These are phyloP conservation scores for Claviceps citrina DNA, from an alignment of 2,329 filamentous ascomycete genomes.

Conservation along the genomic window DNA sequence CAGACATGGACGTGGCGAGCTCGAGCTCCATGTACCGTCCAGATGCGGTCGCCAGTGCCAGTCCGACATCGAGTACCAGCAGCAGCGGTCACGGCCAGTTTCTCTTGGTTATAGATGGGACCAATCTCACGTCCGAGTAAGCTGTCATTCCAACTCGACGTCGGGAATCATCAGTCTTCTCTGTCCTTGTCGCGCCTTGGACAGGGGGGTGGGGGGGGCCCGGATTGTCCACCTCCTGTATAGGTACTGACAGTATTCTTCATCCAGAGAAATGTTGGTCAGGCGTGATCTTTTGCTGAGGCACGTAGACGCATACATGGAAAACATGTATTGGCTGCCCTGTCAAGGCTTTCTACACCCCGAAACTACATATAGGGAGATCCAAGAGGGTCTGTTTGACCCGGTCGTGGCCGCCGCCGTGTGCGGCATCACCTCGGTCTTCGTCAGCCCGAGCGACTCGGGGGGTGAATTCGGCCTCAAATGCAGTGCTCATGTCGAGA, in stretches of 20 bases:
- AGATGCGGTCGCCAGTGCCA: conserved; percentile 9
- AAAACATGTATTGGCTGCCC: conserved; percentile 23
- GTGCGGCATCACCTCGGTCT: conserved; percentile 22
- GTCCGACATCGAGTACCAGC: conserved; percentile 8
- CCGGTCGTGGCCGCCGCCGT: conserved; percentile 23
- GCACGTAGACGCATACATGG: conserved; percentile 25
- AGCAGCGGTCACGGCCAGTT: conserved; percentile 8
- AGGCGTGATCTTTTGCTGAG: conserved; percentile 20
- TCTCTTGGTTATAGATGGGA: conserved; percentile 12
- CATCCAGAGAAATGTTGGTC: conserved; percentile 17
- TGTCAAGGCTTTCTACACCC: conserved; percentile 25
- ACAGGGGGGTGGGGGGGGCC: no score
- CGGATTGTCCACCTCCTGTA: no score
- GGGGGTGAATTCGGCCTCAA: conserved; percentile 22
- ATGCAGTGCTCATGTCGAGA: conserved; percentile 24
- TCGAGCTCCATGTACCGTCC: conserved; percentile 6
- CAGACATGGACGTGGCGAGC: conserved; percentile 3
- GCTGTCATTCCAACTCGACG: conserved; percentile 6
- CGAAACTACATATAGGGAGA: conserved; percentile 18
- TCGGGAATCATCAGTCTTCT: no score
- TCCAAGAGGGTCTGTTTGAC: conserved; percentile 21
- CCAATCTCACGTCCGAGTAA: conserved; percentile 16
- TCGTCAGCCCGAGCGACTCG: conserved; percentile 19
- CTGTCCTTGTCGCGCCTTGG: no score
- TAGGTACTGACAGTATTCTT: background rate